Evolutionary conservation across 2,329 filamentous ascomycete species (phyloP), one percentile per base, ranked within the genome.

Genomic region (Ophiosphaerella narmari): DNA sequence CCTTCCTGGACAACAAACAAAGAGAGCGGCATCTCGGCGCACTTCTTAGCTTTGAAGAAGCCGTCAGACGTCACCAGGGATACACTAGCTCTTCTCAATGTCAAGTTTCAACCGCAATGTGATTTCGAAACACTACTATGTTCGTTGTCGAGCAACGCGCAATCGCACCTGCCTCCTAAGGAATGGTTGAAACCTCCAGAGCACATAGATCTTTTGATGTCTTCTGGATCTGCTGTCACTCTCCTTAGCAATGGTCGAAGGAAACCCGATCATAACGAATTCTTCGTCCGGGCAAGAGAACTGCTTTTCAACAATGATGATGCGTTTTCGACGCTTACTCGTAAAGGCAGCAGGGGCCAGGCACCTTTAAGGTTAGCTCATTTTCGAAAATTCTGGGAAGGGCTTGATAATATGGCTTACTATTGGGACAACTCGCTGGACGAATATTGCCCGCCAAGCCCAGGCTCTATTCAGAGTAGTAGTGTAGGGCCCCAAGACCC

Each of bases 381-480:
- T 56, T 78, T 82, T 50, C 76, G 84, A 44, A 84, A 82, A 48
- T 86, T 87, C 67, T 87, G 81, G 79, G 76, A 78, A 43, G 79
- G 77, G 2, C 72, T 87, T 44, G 81, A 86, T 56, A 78, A 77
- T 32, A 77, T 86, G 77, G 75, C 81, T 13, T 81, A 83, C 55
- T 86, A 85, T 62, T 87, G 84, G 84, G 84, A 87, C 62, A 76
- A 75, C 34, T 83, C 79, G 50, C 63, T 80, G 40, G 84, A 87
- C 57, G 70, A 84, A 26, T 85, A 85, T 64, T 77, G 77, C 36
- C 65, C 70, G 14, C 63, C 70, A 5, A 56, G 56, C 14, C 43
- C 55, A 43, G 50, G 60, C 26, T 46, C 54, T 32, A 54, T 43
- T 18, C 18, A 35, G 39, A 35, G 37, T n/a, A 39, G 21, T 44